A percentile compares a stretch with the other conserved stretches of the same genome.
These are phyloP conservation scores for Coprinopsis sp. DNA, from an alignment of 768 basidiomycete genomes.

Conservation along the genomic window DNA sequence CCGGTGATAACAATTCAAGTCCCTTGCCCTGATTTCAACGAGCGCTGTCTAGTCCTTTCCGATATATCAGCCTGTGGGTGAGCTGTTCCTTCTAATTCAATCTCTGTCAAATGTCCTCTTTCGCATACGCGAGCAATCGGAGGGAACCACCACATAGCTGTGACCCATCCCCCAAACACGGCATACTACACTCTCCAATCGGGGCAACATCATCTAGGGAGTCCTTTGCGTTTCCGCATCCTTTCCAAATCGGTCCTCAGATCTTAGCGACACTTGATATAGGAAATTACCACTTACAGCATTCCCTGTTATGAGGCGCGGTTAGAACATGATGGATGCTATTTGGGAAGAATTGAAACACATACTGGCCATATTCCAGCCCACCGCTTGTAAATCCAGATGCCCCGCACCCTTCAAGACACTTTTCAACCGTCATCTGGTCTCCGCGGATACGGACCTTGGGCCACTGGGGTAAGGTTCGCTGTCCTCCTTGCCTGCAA, in stretches of 20 bases:
- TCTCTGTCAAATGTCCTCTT: too few relatives aligned
- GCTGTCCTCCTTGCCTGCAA: neutral
- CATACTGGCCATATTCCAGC: slow-evolving; percentile 17
- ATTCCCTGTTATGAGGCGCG: slow-evolving; percentile 3
- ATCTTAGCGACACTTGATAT: neutral
- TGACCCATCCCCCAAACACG: slow-evolving; percentile 16
- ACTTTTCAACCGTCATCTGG: slow-evolving; percentile 18
- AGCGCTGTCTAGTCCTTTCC: too few relatives aligned
- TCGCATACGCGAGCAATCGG: slow-evolving; percentile 1
- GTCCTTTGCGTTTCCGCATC: slow-evolving; percentile 14
- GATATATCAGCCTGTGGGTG: too few relatives aligned
- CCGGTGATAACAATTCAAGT: too few relatives aligned
- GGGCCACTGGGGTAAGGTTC: slow-evolving; percentile 12
- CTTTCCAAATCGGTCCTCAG: slow-evolving; percentile 2
- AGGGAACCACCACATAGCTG: slow-evolving; percentile 17
- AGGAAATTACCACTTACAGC: slow-evolving; percentile 16
- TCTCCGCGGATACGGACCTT: slow-evolving; percentile 11
- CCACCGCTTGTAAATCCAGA: slow-evolving; percentile 15
- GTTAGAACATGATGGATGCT: neutral
- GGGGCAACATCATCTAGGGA: slow-evolving; percentile 6
- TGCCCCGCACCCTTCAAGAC: slow-evolving; percentile 15
- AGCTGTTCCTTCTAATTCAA: too few relatives aligned
- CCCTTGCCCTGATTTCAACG: too few relatives aligned
- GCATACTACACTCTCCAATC: slow-evolving; percentile 12
- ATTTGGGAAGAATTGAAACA: neutral